A percentile compares a stretch with the other conserved stretches of the same genome.
Evolutionary conservation across 495 filamentous ascomycete genomes (phyloP).

Genomic region (Chaetomium cochliodes): DNA sequence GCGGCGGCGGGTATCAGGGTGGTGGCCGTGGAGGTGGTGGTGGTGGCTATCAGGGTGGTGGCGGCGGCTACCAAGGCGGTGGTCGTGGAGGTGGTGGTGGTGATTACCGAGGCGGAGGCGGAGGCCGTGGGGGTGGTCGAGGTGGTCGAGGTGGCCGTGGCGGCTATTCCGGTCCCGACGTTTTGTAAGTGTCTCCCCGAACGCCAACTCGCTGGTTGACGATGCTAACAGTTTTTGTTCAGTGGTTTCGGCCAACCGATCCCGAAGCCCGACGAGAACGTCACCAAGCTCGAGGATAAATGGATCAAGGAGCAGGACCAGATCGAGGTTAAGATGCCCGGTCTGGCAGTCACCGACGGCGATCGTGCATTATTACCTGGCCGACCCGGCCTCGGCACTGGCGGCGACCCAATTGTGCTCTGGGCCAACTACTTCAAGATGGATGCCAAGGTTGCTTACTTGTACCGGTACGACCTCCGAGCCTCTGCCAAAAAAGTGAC

Average conservation of each 20-base stretch:
- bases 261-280: constrained; percentile 31
- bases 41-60: constrained; percentile 22
- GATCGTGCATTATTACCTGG: constrained; percentile 33
- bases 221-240: constrained; percentile 15
- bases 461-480: constrained; percentile 43
- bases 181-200: constrained; percentile 33
- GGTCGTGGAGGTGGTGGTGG: not conserved
- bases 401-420: constrained; percentile 50
- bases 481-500: constrained; percentile 19
- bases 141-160: constrained; percentile 18
- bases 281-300: constrained; percentile 40
- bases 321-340: constrained; percentile 28
- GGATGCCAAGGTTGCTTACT: constrained; percentile 35
- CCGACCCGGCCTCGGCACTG: constrained; percentile 61
- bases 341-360: constrained; percentile 27
- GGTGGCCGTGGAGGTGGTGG: not conserved
- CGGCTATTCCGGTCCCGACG: constrained; percentile 32
- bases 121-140: constrained; percentile 8
- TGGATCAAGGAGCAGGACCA: constrained; percentile 27
- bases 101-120: constrained; percentile 24
- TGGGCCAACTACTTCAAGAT: constrained; percentile 67
- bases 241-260: constrained; percentile 15
- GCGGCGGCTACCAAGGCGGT: constrained; percentile 29
- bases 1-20: not conserved
- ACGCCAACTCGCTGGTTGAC: not conserved